These are phyloP conservation scores for Fragaria vesca DNA, from an alignment of 306 rosid species.

Conservation along the genomic window DNA sequence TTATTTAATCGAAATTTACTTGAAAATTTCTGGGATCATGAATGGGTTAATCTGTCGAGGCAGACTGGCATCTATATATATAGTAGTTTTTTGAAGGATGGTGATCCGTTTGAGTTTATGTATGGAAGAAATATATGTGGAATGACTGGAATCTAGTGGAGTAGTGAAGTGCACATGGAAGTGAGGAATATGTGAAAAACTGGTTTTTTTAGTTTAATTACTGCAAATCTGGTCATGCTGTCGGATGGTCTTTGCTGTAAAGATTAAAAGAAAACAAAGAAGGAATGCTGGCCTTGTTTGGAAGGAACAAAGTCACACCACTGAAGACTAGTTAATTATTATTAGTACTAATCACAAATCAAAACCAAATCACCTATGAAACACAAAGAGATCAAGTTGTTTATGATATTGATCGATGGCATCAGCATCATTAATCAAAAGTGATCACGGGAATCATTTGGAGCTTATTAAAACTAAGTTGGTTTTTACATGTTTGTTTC, in stretches of 20 bases:
- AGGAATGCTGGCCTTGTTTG: slow-evolving; percentile 52
- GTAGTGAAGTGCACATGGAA: slow-evolving; percentile 71
- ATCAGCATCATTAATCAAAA: slow-evolving; percentile 18
- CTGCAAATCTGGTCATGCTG: slow-evolving; percentile 53
- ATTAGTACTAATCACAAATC: slow-evolving; percentile 28
- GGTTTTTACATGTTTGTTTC: slow-evolving; percentile 16
- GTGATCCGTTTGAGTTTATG: slow-evolving; percentile 33
- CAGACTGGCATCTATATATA: slow-evolving; percentile 25
- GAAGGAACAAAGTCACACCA: slow-evolving; percentile 47
- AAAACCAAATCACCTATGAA: slow-evolving; percentile 19
- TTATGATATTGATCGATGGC: slow-evolving; percentile 10
- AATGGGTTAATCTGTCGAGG: slow-evolving; percentile 18
- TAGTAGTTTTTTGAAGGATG: slow-evolving; percentile 14
- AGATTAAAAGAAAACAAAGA: slow-evolving; percentile 38
- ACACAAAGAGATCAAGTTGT: slow-evolving; percentile 20
- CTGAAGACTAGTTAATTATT: slow-evolving; percentile 31
- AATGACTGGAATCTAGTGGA: slow-evolving; percentile 40
- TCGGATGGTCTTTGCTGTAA: slow-evolving; percentile 44
- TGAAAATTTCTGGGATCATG: slow-evolving; percentile 22
- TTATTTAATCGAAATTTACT: slow-evolving; percentile 1
- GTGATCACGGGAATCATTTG: slow-evolving; percentile 29
- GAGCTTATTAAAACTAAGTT: neutral
- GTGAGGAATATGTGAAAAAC: slow-evolving; percentile 36
- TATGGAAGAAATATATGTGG: slow-evolving; percentile 34
- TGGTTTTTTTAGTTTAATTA: slow-evolving; percentile 16